Evolutionary conservation across 768 basidiomycete species (phyloP), one percentile per base, ranked within the genome.

Genomic region (Clathrus columnatus): DNA sequence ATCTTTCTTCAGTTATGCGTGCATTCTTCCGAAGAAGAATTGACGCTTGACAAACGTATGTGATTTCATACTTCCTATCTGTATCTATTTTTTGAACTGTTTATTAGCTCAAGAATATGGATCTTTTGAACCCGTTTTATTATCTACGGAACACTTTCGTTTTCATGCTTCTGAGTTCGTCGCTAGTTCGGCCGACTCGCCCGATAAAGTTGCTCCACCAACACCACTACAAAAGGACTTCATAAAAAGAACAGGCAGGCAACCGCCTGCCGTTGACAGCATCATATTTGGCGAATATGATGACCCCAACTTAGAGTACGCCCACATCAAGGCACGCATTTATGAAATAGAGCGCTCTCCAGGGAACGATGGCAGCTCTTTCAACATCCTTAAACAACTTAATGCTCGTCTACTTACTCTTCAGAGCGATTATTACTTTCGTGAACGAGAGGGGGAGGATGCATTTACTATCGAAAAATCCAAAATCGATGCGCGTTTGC

Each of bases 381-480:
- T 27, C 3, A 54, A 64, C 18, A 62, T 69, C 24, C 60, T 73
- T 11, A 68, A 67, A 54, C 63, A 70, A 24, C 65, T 87, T 32
- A 75, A 73, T 8, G 62, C 69, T 48, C 78, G 72, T 41, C 66
- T 88, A 41, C 65, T 70, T 44, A 67, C 63, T 21, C 64, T 82
- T 23, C 76, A 77, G 62, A 69, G 71, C 21, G 73, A 84, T 65
- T 88, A 88, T 61, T 78, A 89, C 54, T 91, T 92, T 63, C 75
- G 87, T 54, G 75, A 80, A 61, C 72, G 70, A 53, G 83, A 86
- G 58, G 87, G 87, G 1, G 75, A 85, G 61, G 72, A 68, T 4
- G 65, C 74, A 21, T 88, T 83, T 67, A 72, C 67, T 26, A 67
- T 69, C 17, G 79, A 83, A 63, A 77, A 79, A 26, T 68, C 77